Evolutionary conservation across 306 rosid genomes (phyloP).

Genomic region (Fragaria ananassa): DNA sequence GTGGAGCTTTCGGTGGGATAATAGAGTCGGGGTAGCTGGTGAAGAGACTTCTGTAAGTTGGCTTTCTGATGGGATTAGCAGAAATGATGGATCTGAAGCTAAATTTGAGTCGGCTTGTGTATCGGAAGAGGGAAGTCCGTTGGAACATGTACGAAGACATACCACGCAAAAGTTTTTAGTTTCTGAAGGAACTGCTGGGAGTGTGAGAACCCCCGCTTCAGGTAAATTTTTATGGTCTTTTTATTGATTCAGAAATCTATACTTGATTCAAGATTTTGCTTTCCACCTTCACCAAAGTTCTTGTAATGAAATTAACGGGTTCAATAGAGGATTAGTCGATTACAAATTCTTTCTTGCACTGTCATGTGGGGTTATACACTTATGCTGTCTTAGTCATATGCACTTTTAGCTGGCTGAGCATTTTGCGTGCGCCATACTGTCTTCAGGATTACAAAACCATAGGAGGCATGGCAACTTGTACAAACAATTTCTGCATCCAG

Average conservation of each 20-base stretch:
- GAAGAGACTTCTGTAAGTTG: slow-evolving; percentile 50
- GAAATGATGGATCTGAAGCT: slow-evolving; percentile 43
- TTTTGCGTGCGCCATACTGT: not conserved
- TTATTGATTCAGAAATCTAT: not conserved
- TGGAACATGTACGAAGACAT: slow-evolving; percentile 29
- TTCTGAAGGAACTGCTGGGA: slow-evolving; percentile 36
- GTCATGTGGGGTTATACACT: not conserved
- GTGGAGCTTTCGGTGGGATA: slow-evolving; percentile 71
- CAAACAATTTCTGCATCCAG: not conserved
- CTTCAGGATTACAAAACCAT: not conserved
- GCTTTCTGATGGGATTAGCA: slow-evolving; percentile 46
- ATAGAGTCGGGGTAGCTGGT: slow-evolving; percentile 55
- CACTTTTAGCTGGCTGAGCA: not conserved
- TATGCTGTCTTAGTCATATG: not conserved
- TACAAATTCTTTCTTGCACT: not conserved
- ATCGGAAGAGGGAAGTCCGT: slow-evolving; percentile 51
- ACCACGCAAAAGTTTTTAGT: slow-evolving; percentile 32
- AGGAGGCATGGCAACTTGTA: not conserved
- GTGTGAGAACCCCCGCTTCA: slow-evolving; percentile 38
- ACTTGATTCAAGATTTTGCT: not conserved
- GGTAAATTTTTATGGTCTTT: slow-evolving; percentile 30
- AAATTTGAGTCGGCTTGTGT: slow-evolving; percentile 46
- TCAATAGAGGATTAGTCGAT: not conserved
- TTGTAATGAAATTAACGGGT: not conserved
- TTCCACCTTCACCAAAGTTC: not conserved